Conservation (phyloP, 768 basidiomycete genomes). For the Collybia sp. region DNA sequence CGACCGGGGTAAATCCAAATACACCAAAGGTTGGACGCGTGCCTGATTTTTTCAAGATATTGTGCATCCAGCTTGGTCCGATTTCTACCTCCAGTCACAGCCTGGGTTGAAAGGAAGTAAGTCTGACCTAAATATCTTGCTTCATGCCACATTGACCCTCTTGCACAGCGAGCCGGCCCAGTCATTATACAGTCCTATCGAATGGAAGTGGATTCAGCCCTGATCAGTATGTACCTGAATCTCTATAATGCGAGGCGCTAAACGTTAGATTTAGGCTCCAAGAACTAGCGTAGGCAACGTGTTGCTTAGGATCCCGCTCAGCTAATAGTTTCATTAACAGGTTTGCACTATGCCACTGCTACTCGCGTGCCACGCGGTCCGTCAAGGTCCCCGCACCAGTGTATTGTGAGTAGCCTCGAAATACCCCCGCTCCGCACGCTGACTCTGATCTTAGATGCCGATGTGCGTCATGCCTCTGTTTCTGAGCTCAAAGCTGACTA, state of each 20-base stretch:
- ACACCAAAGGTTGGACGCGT: background rate
- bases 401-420: slow-evolving; percentile 45
- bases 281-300: slow-evolving; percentile 43
- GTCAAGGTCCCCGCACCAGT: slow-evolving; percentile 73
- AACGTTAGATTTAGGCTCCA: slow-evolving; percentile 29
- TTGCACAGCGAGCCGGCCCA: slow-evolving; percentile 44
- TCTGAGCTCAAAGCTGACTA: background rate
- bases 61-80: slow-evolving; percentile 49
- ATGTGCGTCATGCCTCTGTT: slow-evolving; percentile 29
- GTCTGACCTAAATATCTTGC: slow-evolving; percentile 8
- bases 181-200: slow-evolving; percentile 51
- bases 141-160: background rate
- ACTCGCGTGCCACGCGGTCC: slow-evolving; percentile 64
- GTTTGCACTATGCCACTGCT: slow-evolving; percentile 59
- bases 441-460: slow-evolving; percentile 37
- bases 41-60: slow-evolving; percentile 34
- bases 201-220: slow-evolving; percentile 24
- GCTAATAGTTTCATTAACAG: slow-evolving; percentile 3
- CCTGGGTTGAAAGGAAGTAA: slow-evolving; percentile 46
- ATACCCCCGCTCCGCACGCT: background rate
- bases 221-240: slow-evolving; percentile 16
- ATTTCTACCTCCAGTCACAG: slow-evolving; percentile 62
- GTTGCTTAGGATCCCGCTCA: too few species aligned
- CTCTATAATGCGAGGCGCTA: slow-evolving; percentile 1
- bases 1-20: slow-evolving; percentile 27